phyloP scores from a whole-genome alignment of 164 flowering plant species.

The Aristolochia californica region DNA sequence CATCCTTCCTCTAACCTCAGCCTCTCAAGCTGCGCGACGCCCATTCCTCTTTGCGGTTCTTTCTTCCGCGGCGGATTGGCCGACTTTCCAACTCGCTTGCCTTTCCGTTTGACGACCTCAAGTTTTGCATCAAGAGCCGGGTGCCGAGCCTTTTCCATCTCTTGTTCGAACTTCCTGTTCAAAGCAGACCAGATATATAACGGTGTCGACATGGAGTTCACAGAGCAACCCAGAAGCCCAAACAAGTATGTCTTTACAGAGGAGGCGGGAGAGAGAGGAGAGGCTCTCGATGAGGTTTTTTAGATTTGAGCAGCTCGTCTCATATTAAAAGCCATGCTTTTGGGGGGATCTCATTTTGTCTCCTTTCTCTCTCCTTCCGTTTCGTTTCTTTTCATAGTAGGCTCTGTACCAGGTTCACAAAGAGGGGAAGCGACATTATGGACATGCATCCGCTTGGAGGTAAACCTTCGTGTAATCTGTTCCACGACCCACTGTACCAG shows the following conservation, averaged over 20 bases:
- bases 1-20: conserved; percentile 31
- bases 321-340: not conserved
- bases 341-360: no score
- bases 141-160: not conserved
- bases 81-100: conserved; percentile 7
- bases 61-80: conserved; percentile 17
- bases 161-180: not conserved
- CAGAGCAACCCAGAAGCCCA: not conserved
- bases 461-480: no score
- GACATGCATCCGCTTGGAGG: no score
- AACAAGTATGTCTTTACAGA: not conserved
- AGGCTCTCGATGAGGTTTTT: no score
- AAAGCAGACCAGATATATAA: conserved; percentile 6
- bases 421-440: no score
- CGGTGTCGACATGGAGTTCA: conserved; percentile 5
- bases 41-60: conserved; percentile 52
- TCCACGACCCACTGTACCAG: no score
- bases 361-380: no score
- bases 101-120: conserved; percentile 1
- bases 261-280: not conserved
- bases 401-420: no score
- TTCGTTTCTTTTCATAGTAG: no score
- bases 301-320: no score
- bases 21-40: conserved; percentile 59
- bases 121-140: not conserved